A percentile compares a stretch with the other conserved stretches of the same genome.
Evolutionary conservation across 148 eudicot species (phyloP).

Genomic region (Amaranthus hypochondriacus): DNA sequence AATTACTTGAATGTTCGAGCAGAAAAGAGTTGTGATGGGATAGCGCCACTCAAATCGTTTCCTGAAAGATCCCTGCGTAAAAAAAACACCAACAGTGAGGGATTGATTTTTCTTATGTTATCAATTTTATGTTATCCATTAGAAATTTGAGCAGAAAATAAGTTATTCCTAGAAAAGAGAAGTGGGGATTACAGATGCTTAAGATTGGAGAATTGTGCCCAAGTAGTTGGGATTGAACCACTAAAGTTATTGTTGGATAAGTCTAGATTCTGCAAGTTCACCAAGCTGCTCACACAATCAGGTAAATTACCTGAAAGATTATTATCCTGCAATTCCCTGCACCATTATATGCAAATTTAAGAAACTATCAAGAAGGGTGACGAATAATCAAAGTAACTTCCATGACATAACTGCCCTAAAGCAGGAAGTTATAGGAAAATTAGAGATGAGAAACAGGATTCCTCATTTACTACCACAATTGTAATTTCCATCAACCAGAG

Average conservation of each 20-base stretch:
- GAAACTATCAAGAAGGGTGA: background rate
- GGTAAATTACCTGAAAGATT: constrained; percentile 72
- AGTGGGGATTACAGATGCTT: constrained; percentile 61
- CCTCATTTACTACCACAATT: background rate
- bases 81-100: constrained; percentile 11
- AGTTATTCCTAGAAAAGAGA: constrained; percentile 1
- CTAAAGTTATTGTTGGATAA: constrained; percentile 61
- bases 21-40: constrained; percentile 56
- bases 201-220: constrained; percentile 71
- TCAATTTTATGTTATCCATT: background rate
- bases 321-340: constrained; percentile 82
- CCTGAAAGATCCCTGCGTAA: constrained; percentile 77
- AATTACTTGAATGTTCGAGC: constrained; percentile 68
- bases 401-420: background rate
- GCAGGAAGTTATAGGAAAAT: background rate
- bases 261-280: constrained; percentile 58
- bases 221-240: constrained; percentile 68
- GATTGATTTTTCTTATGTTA: background rate
- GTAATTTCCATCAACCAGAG: background rate
- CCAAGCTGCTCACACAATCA: constrained; percentile 57
- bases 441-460: background rate
- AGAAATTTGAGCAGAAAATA: background rate
- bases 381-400: background rate
- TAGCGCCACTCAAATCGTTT: constrained; percentile 56
- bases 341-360: constrained; percentile 8